Evolutionary conservation across 208 protist species (phyloP), one percentile per base, ranked within the genome.

Genomic region (Vickermania ingenoplastis): DNA sequence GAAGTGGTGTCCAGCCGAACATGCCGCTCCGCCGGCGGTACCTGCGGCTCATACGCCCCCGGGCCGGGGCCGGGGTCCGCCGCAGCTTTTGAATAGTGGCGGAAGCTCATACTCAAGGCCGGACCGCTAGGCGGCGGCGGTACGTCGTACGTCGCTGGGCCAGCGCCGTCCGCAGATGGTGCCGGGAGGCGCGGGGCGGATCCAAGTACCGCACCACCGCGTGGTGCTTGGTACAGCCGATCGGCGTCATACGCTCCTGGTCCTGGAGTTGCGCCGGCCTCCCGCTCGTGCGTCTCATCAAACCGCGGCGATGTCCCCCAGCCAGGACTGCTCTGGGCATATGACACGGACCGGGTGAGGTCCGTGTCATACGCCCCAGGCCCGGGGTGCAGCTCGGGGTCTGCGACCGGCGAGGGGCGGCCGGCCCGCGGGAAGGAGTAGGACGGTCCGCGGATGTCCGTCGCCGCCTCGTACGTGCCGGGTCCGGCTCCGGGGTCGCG

Each of bases 131-230:
- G 53, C 4, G 70, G 67, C 2, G 53, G n/a, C 21, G 73, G 73
- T 14, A 79, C 54, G 5, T 25, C 41, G 64, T 79, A 79, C 41
- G 31, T 59, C 24, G 66, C 71, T n/a, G 71, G 71, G 5, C 71
- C 71, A 13, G 72, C 66, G 25, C 52, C 59, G 0, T 25, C 21
- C 2, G 52, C n/a, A 17, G 56, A 53, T 7, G 36, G 36, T 2
- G 26, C 22, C 30, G 29, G 41, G 5, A 22, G 11, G 5, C 54
- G 54, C n/a, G 69, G 70, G 2, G 81, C 81, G 49, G 55, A 67
- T 2, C 81, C 77, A 41, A 87, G 55, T 57, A 81, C 56, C 22
- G 63, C 69, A 41, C 73, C 67, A 17, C 60, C 60, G 49, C 21
- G 29, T 52, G 26, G 53, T 48, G 13, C 54, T 59, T 27, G 59